phyloP scores from a whole-genome alignment of 192 early-diverging fungal species.

The Entomortierella beljakovae region DNA sequence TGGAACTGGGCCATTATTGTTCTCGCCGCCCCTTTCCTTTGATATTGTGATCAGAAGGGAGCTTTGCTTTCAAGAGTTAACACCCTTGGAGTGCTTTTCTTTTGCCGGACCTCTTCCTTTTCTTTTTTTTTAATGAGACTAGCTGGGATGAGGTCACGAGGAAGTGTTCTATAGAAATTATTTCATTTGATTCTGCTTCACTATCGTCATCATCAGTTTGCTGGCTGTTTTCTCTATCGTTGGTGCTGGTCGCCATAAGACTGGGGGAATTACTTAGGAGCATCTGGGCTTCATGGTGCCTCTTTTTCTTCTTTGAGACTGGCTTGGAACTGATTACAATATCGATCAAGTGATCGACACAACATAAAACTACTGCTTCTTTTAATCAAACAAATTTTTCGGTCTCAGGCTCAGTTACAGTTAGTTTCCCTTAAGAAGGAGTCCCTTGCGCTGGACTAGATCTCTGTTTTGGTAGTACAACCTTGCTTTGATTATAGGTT shows the following conservation, averaged over 20 bases:
- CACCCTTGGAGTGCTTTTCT: conserved; percentile 3
- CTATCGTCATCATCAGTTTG: conserved; percentile 11
- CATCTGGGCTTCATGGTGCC: conserved; percentile 29
- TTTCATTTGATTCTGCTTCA: conserved; percentile 20
- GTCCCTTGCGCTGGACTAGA: too few relatives aligned
- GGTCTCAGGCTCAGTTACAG: too few relatives aligned
- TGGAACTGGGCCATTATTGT: neutral
- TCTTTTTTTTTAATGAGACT: conserved; percentile 24
- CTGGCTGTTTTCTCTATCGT: neutral
- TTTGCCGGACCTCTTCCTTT: conserved; percentile 5
- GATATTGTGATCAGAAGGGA: conserved; percentile 17
- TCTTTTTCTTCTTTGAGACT: conserved; percentile 50
- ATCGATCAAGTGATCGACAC: conserved; percentile 64
- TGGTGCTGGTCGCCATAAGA: neutral
- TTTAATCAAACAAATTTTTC: conserved; percentile 63
- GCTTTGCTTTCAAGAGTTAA: neutral
- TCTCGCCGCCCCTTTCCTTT: neutral
- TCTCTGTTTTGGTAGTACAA: too few relatives aligned
- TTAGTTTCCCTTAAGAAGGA: too few relatives aligned
- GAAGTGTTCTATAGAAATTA: neutral
- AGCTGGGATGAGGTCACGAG: neutral
- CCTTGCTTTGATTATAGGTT: too few relatives aligned
- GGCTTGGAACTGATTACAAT: conserved; percentile 63
- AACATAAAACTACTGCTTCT: conserved; percentile 63
- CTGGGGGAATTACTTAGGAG: conserved; percentile 17